phyloP scores from a whole-genome alignment of 805 yeast genomes.

The Candida schatavii region DNA sequence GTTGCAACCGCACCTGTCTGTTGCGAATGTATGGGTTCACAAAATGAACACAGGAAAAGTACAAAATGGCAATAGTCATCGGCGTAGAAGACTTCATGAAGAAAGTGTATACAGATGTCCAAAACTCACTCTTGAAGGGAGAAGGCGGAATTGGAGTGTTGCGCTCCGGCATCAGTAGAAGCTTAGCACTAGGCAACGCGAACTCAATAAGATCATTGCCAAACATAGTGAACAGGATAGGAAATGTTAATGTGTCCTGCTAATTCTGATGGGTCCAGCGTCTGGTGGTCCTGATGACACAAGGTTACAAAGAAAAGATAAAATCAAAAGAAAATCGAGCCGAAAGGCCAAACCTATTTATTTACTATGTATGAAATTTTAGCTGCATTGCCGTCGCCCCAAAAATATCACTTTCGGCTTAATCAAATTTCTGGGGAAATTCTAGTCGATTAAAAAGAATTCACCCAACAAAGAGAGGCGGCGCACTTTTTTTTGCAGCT shows the following conservation, averaged over 20 bases:
- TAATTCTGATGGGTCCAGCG: neutral
- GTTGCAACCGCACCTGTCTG: constrained; percentile 40
- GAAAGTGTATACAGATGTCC: constrained; percentile 34
- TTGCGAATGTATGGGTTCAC: constrained; percentile 47
- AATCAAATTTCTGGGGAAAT: no score
- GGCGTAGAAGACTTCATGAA: constrained; percentile 55
- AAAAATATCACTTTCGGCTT: no score
- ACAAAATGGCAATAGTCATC: constrained; percentile 52
- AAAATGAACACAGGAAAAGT: constrained; percentile 57
- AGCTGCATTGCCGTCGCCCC: no score
- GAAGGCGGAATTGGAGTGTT: constrained; percentile 29
- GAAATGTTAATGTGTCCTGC: neutral
- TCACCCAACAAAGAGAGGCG: no score
- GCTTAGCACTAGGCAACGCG: constrained; percentile 32
- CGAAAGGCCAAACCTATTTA: no score
- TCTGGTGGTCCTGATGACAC: neutral
- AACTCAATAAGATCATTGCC: constrained; percentile 18
- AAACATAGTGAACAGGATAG: neutral
- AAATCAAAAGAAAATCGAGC: neutral
- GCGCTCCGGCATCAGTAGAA: constrained; percentile 30
- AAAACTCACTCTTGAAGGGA: constrained; percentile 29
- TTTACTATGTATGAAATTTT: no score
- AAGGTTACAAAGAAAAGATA: neutral
- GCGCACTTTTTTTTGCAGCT: no score
- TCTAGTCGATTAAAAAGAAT: no score